Evolutionary conservation across 2,329 filamentous ascomycete genomes (phyloP).

Genomic region (Thielaviopsis euricoi): DNA sequence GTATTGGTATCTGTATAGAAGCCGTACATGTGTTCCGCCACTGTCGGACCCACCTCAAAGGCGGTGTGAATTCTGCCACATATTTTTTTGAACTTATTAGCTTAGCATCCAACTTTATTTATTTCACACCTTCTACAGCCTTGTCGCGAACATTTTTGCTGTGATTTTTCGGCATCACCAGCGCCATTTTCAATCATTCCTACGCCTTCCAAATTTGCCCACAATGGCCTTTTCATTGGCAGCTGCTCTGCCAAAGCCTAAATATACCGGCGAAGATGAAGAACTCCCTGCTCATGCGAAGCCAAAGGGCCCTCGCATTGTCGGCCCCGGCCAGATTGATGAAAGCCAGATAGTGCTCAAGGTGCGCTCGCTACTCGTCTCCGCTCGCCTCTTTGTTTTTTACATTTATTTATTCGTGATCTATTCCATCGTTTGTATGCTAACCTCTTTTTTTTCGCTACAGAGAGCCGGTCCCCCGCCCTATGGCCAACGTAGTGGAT

Average conservation of each 20-base stretch:
- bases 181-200: not conserved
- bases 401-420: not conserved
- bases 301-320: slow-evolving; percentile 65
- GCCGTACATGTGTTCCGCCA: not conserved
- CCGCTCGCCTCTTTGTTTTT: not conserved
- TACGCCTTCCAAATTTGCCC: not conserved
- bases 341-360: slow-evolving; percentile 73
- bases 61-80: slow-evolving; percentile 6
- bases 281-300: slow-evolving; percentile 55
- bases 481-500: slow-evolving; percentile 75
- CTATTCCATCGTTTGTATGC: not conserved
- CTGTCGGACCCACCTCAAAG: not conserved
- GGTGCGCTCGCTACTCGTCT: slow-evolving; percentile 26
- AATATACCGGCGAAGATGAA: slow-evolving; percentile 81
- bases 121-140: not conserved
- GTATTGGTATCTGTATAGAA: too few relatives aligned
- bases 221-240: slow-evolving; percentile 57
- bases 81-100: not conserved
- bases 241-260: slow-evolving; percentile 70
- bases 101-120: not conserved
- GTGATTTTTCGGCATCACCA: not conserved
- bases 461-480: slow-evolving; percentile 68
- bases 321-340: slow-evolving; percentile 65
- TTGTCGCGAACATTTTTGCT: not conserved
- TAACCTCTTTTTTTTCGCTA: slow-evolving; percentile 12